Conservation (phyloP, 306 rosid genomes). For the Acmispon strigosus region DNA sequence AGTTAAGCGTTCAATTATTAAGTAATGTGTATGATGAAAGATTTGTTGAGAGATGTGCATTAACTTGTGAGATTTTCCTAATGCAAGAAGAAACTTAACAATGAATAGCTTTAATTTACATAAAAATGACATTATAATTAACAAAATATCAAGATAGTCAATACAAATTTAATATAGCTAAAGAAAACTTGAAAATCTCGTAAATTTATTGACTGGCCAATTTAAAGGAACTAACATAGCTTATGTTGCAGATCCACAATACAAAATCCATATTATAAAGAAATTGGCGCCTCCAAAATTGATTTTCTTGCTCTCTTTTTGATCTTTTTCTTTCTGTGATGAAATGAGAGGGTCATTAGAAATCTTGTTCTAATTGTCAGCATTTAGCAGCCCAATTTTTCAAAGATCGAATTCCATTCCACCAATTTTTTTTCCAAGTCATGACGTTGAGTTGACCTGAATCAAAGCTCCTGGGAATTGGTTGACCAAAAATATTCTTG, state of each 20-base stretch:
- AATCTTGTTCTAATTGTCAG: not conserved
- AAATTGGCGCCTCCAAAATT: not conserved
- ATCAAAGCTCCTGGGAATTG: not conserved
- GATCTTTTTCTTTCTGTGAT: too few relatives aligned
- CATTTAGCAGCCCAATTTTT: conserved; percentile 7
- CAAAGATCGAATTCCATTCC: not conserved
- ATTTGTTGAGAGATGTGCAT: too few relatives aligned
- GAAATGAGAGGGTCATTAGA: too few relatives aligned
- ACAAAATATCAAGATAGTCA: too few relatives aligned
- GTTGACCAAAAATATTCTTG: too few relatives aligned
- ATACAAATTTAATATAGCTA: too few relatives aligned
- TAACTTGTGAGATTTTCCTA: too few relatives aligned
- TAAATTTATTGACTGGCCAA: not conserved
- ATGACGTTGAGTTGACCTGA: conserved; percentile 21
- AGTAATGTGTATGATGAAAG: too few relatives aligned
- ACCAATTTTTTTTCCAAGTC: not conserved
- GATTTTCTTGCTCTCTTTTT: not conserved
- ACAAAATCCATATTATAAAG: not conserved
- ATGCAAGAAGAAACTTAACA: too few relatives aligned
- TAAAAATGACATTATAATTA: too few relatives aligned
- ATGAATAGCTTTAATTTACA: too few relatives aligned
- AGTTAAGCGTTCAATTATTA: too few relatives aligned
- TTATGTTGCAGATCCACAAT: not conserved
- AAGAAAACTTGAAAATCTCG: not conserved
- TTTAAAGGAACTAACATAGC: not conserved